A percentile compares a stretch with the other conserved stretches of the same genome.
Evolutionary conservation across 768 basidiomycete genomes (phyloP).

Genomic region (Suillus luteus): DNA sequence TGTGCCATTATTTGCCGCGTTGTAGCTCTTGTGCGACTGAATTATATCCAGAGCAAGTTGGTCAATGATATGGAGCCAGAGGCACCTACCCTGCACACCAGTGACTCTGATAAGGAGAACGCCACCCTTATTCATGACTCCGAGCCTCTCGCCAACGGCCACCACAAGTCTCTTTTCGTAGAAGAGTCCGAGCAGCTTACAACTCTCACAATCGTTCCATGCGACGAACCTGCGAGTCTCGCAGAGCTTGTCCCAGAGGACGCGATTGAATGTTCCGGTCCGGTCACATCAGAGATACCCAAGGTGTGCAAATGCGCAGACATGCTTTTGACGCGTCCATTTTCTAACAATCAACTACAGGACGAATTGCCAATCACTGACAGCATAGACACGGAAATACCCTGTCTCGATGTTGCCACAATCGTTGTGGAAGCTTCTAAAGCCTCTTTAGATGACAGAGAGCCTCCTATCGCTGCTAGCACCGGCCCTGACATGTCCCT

Average conservation of each 20-base stretch:
- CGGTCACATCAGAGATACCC: neutral
- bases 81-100: neutral
- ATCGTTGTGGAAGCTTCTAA: neutral
- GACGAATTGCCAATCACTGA: constrained; percentile 1
- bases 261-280: neutral
- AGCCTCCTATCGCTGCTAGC: constrained; percentile 4
- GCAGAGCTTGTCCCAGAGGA: constrained; percentile 1
- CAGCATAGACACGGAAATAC: neutral
- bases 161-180: neutral
- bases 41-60: constrained; percentile 4
- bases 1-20: neutral
- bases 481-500: neutral
- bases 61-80: neutral
- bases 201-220: too few species aligned
- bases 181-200: neutral
- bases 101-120: constrained; percentile 9
- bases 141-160: neutral
- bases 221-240: neutral
- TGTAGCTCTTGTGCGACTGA: neutral
- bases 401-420: neutral
- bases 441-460: constrained; percentile 1
- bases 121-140: neutral
- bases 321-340: constrained; percentile 13
- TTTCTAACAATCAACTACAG: constrained; percentile 1
- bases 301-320: constrained; percentile 5